These are phyloP conservation scores for Kingdonia uniflora DNA, from an alignment of 164 flowering plant species.

Conservation along the genomic window DNA sequence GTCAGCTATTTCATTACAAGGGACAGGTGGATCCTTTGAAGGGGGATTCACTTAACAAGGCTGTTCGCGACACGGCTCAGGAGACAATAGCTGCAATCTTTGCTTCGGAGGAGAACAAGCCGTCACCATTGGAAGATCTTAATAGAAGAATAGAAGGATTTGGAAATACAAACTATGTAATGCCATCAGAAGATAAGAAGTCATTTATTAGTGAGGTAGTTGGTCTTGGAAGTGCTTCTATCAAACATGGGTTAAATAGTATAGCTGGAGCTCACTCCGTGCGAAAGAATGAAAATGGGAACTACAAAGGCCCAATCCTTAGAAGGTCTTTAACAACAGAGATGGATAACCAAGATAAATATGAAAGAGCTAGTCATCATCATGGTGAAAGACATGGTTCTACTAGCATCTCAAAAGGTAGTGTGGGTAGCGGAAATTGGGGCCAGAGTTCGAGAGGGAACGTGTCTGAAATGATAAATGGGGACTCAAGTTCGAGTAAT, in stretches of 20 bases:
- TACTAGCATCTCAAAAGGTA: conserved; percentile 31
- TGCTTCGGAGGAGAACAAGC: conserved; percentile 55
- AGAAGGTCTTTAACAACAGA: conserved; percentile 70
- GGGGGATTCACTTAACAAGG: conserved; percentile 90
- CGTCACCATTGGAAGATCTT: conserved; percentile 48
- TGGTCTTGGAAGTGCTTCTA: conserved; percentile 82
- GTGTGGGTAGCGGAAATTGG: conserved; percentile 44
- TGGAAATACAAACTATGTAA: conserved; percentile 74
- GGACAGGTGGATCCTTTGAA: conserved; percentile 80
- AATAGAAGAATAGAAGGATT: conserved; percentile 80
- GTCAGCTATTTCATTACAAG: conserved; percentile 81
- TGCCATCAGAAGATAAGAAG: conserved; percentile 69
- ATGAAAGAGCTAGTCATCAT: conserved; percentile 36
- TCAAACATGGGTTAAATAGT: conserved; percentile 68
- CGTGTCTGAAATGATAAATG: conserved; percentile 30
- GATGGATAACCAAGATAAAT: conserved; percentile 35
- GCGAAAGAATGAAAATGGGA: conserved; percentile 60
- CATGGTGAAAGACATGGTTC: conserved; percentile 26
- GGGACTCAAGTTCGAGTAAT: conserved; percentile 33
- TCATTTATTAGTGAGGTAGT: conserved; percentile 95
- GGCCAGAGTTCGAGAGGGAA: conserved; percentile 36
- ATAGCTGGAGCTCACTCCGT: conserved; percentile 53
- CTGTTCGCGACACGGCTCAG: conserved; percentile 86
- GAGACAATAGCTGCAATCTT: conserved; percentile 79
- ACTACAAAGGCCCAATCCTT: conserved; percentile 74